Evolutionary conservation across 768 basidiomycete species (phyloP).

Genomic region (Melanogaster broomeanus): DNA sequence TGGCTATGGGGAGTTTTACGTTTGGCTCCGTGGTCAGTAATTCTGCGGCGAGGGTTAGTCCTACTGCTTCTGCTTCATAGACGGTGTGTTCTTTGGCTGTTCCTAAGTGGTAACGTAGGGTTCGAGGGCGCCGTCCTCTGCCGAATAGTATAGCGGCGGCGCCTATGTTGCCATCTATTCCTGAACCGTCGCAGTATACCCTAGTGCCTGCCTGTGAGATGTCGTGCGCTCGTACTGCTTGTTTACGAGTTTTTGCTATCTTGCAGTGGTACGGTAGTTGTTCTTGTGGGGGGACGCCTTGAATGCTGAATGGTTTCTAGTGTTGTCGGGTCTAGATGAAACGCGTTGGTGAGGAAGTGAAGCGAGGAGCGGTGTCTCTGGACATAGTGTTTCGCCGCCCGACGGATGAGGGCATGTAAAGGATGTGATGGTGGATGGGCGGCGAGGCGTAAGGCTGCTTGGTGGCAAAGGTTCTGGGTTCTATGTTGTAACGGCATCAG

Average conservation of each 20-base stretch:
- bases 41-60: conserved; percentile 11
- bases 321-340: neutral
- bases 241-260: neutral
- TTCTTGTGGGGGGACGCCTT: neutral
- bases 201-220: no score
- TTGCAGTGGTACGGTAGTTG: neutral
- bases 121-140: neutral
- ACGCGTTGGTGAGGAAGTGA: neutral
- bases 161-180: neutral
- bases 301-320: neutral
- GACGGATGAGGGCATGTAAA: no score
- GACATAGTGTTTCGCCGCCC: no score
- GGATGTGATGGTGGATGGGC: no score
- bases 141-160: neutral
- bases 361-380: neutral
- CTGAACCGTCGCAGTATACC: neutral
- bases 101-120: conserved; percentile 9
- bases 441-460: no score
- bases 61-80: conserved; percentile 25
- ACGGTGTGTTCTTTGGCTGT: conserved; percentile 17
- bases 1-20: neutral
- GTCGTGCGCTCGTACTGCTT: neutral
- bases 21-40: neutral
- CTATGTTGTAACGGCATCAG: no score
- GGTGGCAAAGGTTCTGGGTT: no score